Percentiles rank a stretch among this genome's conserved stretches.
These are phyloP conservation scores for Aspergillus ellipticus DNA, from an alignment of 495 filamentous ascomycete genomes.

Conservation along the genomic window DNA sequence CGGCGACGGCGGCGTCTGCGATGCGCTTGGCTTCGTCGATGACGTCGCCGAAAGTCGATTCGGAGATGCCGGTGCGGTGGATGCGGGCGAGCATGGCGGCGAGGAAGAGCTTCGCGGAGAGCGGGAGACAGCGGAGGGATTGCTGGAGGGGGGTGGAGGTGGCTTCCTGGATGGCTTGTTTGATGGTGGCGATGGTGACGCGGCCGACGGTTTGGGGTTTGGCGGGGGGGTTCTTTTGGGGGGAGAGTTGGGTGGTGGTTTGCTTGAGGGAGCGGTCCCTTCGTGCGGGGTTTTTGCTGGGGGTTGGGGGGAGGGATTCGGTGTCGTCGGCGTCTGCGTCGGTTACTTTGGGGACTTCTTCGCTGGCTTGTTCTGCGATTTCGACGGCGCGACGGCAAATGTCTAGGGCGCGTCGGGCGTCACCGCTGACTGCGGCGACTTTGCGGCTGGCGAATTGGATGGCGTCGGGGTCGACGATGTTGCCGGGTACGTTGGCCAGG, in stretches of 20 bases:
- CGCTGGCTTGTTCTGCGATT: constrained; percentile 75
- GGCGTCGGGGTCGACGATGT: constrained; percentile 89
- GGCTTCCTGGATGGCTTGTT: constrained; percentile 90
- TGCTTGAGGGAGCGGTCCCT: constrained; percentile 25
- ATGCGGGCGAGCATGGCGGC: constrained; percentile 73
- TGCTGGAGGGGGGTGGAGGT: constrained; percentile 89
- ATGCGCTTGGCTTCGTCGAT: constrained; percentile 83
- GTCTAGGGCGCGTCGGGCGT: constrained; percentile 87
- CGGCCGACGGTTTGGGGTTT: constrained; percentile 37
- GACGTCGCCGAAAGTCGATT: constrained; percentile 86
- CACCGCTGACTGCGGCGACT: constrained; percentile 92
- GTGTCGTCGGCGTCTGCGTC: constrained; percentile 24
- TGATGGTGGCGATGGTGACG: constrained; percentile 90
- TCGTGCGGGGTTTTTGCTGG: constrained; percentile 41
- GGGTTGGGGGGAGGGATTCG: constrained; percentile 41
- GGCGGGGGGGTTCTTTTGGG: constrained; percentile 18
- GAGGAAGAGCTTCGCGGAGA: constrained; percentile 79
- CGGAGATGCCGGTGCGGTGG: constrained; percentile 77
- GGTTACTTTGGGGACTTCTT: constrained; percentile 24
- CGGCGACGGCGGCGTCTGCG: constrained; percentile 51
- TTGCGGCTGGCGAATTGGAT: constrained; percentile 95
- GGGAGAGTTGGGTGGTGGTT: constrained; percentile 7
- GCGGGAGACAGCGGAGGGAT: constrained; percentile 74
- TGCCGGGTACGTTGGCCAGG: constrained; percentile 77
- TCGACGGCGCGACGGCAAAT: constrained; percentile 96